Percentiles rank a stretch among this genome's conserved stretches.
phyloP scores from a whole-genome alignment of 2,329 filamentous ascomycete genomes.

The Botryosphaeria agaves region DNA sequence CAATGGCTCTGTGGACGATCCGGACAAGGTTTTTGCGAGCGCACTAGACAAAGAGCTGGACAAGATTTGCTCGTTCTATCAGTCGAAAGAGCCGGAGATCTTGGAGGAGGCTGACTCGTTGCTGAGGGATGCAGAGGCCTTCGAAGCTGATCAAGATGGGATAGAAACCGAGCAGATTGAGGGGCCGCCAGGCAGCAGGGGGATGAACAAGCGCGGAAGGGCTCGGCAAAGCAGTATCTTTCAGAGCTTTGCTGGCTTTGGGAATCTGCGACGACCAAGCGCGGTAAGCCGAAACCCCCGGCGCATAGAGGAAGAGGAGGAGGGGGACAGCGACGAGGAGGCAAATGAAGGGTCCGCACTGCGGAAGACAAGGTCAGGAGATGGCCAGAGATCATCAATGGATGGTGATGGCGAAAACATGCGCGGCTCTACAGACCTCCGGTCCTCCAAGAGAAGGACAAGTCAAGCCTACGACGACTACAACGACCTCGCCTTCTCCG shows the following conservation, averaged over 20 bases:
- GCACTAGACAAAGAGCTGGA: slow-evolving; percentile 80
- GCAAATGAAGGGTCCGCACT: slow-evolving; percentile 30
- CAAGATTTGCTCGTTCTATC: slow-evolving; percentile 85
- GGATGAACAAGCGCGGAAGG: slow-evolving; percentile 24
- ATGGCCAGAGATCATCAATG: slow-evolving; percentile 14
- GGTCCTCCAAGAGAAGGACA: slow-evolving; percentile 36
- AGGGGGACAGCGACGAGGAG: slow-evolving; percentile 44
- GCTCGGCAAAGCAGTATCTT: slow-evolving; percentile 33
- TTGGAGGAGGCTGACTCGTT: slow-evolving; percentile 63
- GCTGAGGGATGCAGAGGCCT: slow-evolving; percentile 54
- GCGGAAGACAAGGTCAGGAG: slow-evolving; percentile 16
- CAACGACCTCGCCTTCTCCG: slow-evolving; percentile 56
- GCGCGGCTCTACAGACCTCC: slow-evolving; percentile 43
- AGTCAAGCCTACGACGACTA: slow-evolving; percentile 62
- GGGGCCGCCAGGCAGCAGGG: slow-evolving; percentile 21
- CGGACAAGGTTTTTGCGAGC: slow-evolving; percentile 65
- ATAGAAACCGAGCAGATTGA: slow-evolving; percentile 11
- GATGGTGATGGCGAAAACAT: slow-evolving; percentile 17
- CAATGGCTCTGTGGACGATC: slow-evolving; percentile 42
- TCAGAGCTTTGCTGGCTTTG: slow-evolving; percentile 25
- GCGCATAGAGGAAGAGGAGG: slow-evolving; percentile 34
- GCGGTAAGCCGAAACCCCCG: slow-evolving; percentile 16
- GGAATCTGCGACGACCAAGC: slow-evolving; percentile 26
- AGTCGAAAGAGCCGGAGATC: slow-evolving; percentile 76
- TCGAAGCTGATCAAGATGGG: slow-evolving; percentile 40